These are phyloP conservation scores for Zopfia rhizophila DNA, from an alignment of 2,329 filamentous ascomycete species.

Conservation along the genomic window DNA sequence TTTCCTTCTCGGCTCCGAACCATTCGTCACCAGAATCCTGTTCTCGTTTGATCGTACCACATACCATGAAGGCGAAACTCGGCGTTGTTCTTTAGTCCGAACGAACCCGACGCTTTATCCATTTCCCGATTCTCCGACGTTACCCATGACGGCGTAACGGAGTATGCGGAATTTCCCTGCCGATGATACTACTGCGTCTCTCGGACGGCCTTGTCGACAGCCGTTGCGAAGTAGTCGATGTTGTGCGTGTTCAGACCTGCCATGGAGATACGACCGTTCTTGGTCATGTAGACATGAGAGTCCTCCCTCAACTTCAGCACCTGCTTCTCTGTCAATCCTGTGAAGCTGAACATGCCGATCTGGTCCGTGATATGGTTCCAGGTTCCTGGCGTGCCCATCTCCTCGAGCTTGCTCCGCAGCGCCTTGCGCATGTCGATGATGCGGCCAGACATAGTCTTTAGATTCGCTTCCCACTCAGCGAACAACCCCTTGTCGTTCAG, in stretches of 20 bases:
- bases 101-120: too few relatives aligned
- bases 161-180: too few relatives aligned
- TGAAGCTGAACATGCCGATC: slow-evolving; percentile 99
- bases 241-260: slow-evolving; percentile 94
- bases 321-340: slow-evolving; percentile 78
- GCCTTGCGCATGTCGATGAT: slow-evolving; percentile 91
- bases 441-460: slow-evolving; percentile 92
- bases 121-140: too few relatives aligned
- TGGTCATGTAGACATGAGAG: slow-evolving; percentile 88
- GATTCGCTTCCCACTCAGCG: slow-evolving; percentile 89
- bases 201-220: slow-evolving; percentile 84
- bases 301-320: slow-evolving; percentile 76
- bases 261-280: slow-evolving; percentile 99
- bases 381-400: slow-evolving; percentile 83
- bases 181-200: slow-evolving; percentile 58
- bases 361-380: slow-evolving; percentile 99
- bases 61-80: too few relatives aligned
- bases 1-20: too few relatives aligned
- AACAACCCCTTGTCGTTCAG: slow-evolving; percentile 87
- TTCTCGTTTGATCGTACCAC: too few relatives aligned
- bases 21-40: too few relatives aligned
- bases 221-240: slow-evolving; percentile 90
- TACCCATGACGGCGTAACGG: too few relatives aligned
- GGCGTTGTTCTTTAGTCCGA: too few relatives aligned
- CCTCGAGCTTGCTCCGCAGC: slow-evolving; percentile 82